phyloP scores from a whole-genome alignment of 148 eudicot genomes.

The Euryodendron excelsum region DNA sequence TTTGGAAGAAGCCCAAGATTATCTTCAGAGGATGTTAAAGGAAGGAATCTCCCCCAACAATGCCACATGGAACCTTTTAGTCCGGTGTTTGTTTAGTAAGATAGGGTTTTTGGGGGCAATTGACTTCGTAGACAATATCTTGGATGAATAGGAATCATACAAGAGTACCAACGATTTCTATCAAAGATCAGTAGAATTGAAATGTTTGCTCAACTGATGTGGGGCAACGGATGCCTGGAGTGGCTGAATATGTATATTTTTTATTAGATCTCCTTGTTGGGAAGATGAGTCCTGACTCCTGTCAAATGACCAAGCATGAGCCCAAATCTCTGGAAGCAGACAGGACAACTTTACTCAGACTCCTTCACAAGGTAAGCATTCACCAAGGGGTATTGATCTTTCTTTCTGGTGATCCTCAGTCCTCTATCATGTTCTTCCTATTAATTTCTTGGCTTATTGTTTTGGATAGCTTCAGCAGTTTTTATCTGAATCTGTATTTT shows the following conservation, averaged over 20 bases:
- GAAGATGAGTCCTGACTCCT: not conserved
- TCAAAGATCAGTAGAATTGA: no score
- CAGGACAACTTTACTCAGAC: not conserved
- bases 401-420: not conserved
- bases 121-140: conserved; percentile 21
- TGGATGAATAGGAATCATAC: conserved; percentile 5
- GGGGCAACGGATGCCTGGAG: no score
- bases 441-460: not conserved
- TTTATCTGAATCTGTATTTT: not conserved
- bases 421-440: not conserved
- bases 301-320: not conserved
- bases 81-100: conserved; percentile 45
- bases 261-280: not conserved
- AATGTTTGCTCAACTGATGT: no score
- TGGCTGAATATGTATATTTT: not conserved
- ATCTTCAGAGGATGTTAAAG: conserved; percentile 52
- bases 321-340: not conserved
- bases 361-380: not conserved
- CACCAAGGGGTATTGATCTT: not conserved
- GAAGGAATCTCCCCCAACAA: conserved; percentile 53
- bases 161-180: not conserved
- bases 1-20: conserved; percentile 39
- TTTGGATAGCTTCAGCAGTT: not conserved
- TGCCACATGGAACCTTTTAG: conserved; percentile 55
- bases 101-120: conserved; percentile 25